phyloP scores from a whole-genome alignment of 805 yeast species.

The Pichia gijzeniarum region DNA sequence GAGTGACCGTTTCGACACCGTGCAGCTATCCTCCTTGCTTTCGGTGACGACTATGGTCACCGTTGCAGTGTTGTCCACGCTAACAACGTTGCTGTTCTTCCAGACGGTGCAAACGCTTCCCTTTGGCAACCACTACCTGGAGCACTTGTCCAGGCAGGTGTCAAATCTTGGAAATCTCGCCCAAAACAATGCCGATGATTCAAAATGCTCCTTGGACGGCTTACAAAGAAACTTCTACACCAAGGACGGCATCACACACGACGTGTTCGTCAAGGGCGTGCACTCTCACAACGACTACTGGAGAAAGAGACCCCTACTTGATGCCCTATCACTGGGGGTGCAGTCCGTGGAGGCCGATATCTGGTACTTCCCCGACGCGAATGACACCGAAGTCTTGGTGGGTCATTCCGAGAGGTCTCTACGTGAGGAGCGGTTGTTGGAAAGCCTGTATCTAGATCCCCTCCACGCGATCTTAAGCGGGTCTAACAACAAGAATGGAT shows the following conservation, averaged over 20 bases:
- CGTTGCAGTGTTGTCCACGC: slow-evolving; percentile 5
- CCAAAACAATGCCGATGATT: too few species aligned
- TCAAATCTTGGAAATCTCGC: too few species aligned
- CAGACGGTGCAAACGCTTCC: slow-evolving; percentile 8
- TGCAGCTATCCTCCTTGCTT: not conserved
- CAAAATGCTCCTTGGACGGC: not conserved
- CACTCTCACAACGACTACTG: slow-evolving; percentile 59
- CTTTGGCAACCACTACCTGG: not conserved
- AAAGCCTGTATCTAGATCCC: slow-evolving; percentile 47
- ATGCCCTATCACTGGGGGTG: slow-evolving; percentile 42
- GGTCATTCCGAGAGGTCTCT: slow-evolving; percentile 54
- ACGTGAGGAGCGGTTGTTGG: slow-evolving; percentile 39
- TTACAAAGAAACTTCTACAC: slow-evolving; percentile 8
- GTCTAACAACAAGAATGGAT: slow-evolving; percentile 34
- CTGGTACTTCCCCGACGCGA: slow-evolving; percentile 35
- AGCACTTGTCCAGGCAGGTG: not conserved
- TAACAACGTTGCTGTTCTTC: slow-evolving; percentile 3
- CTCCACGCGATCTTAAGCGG: slow-evolving; percentile 41
- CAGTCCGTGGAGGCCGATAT: slow-evolving; percentile 50
- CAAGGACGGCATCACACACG: slow-evolving; percentile 19
- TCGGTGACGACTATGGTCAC: slow-evolving; percentile 3
- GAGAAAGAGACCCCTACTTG: slow-evolving; percentile 41
- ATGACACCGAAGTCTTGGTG: slow-evolving; percentile 40
- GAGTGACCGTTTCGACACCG: not conserved
- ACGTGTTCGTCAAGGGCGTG: slow-evolving; percentile 26